phyloP scores from a whole-genome alignment of 2,329 filamentous ascomycete genomes.

The Pyricularia pennisetigena region DNA sequence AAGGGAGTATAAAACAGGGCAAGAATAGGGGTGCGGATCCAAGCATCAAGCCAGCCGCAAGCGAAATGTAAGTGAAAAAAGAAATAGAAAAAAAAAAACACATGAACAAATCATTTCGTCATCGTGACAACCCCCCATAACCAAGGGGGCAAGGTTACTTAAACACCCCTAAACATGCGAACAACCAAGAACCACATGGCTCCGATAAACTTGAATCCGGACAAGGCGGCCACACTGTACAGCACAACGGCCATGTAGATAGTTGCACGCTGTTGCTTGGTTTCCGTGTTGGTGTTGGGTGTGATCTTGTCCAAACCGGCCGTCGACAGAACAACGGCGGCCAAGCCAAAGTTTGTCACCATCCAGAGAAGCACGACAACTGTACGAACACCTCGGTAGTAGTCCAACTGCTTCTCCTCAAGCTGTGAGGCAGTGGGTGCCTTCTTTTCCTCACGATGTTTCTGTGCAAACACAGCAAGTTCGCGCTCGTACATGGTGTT shows the following conservation, averaged over 20 bases:
- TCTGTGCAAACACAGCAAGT: conserved; percentile 60
- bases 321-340: conserved; percentile 76
- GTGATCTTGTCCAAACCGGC: conserved; percentile 68
- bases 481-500: conserved; percentile 93
- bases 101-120: background rate
- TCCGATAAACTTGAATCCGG: conserved; percentile 78
- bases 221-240: conserved; percentile 80
- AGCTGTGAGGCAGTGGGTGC: conserved; percentile 41
- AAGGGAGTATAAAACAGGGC: background rate
- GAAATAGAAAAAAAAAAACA: background rate
- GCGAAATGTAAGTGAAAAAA: background rate
- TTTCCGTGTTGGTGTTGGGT: conserved; percentile 31
- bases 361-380: conserved; percentile 93
- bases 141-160: conserved; percentile 5
- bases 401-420: conserved; percentile 87
- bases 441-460: conserved; percentile 64
- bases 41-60: background rate
- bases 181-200: conserved; percentile 89
- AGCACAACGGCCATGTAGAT: conserved; percentile 82
- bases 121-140: background rate
- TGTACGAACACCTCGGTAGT: conserved; percentile 93
- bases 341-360: conserved; percentile 85
- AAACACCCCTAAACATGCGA: conserved; percentile 70
- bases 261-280: conserved; percentile 48
- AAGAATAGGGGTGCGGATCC: background rate